These are phyloP conservation scores for Rhynchosporium agropyri DNA, from an alignment of 2,329 filamentous ascomycete genomes.

Conservation along the genomic window DNA sequence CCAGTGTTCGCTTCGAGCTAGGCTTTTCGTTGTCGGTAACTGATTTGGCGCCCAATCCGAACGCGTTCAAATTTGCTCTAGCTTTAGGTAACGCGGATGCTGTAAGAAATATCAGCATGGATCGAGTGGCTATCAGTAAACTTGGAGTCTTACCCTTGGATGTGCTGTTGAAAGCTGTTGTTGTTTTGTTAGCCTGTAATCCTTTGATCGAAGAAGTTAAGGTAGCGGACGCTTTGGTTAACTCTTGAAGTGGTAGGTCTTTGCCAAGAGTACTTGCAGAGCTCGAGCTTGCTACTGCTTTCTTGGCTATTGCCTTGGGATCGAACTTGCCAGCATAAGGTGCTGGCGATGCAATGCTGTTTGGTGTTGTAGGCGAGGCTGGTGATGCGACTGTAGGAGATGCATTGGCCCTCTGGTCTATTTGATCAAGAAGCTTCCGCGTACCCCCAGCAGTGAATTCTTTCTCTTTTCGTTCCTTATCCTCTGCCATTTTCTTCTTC, in stretches of 20 bases:
- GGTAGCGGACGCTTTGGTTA: slow-evolving; percentile 49
- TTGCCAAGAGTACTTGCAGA: slow-evolving; percentile 57
- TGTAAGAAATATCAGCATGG: slow-evolving; percentile 30
- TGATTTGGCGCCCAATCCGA: slow-evolving; percentile 75
- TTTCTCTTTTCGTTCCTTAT: slow-evolving; percentile 72
- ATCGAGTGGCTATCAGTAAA: neutral
- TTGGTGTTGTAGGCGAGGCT: slow-evolving; percentile 52
- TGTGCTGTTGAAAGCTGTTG: slow-evolving; percentile 46
- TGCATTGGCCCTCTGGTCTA: slow-evolving; percentile 67
- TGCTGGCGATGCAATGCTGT: slow-evolving; percentile 54
- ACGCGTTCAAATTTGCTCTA: slow-evolving; percentile 76
- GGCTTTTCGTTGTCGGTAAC: slow-evolving; percentile 66
- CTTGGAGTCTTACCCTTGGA: slow-evolving; percentile 44
- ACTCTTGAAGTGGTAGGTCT: slow-evolving; percentile 54
- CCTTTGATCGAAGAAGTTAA: slow-evolving; percentile 46
- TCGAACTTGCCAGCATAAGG: slow-evolving; percentile 81
- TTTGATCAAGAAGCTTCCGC: slow-evolving; percentile 69
- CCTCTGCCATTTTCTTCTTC: slow-evolving; percentile 84
- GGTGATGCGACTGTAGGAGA: slow-evolving; percentile 51
- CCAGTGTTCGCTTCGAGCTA: slow-evolving; percentile 71
- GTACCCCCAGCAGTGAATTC: slow-evolving; percentile 67
- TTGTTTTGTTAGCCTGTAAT: slow-evolving; percentile 48
- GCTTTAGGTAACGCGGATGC: slow-evolving; percentile 64
- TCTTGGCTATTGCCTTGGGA: slow-evolving; percentile 83
- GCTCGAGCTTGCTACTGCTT: slow-evolving; percentile 62